Evolutionary conservation across 805 yeast genomes (phyloP).

Genomic region (Kodamaea fukazawae): DNA sequence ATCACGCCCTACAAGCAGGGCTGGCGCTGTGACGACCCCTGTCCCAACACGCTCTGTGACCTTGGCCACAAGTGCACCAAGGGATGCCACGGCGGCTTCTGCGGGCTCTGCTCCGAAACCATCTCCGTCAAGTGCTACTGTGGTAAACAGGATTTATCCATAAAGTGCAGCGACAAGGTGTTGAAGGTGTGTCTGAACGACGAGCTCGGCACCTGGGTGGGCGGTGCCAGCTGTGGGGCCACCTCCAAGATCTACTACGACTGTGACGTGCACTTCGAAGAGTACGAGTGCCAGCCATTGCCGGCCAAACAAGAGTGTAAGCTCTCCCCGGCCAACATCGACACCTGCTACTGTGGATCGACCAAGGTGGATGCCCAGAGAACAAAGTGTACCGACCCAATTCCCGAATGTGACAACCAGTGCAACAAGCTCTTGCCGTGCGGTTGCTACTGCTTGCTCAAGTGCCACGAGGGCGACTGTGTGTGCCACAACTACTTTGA

Average conservation of each 20-base stretch:
- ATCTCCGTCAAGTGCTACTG: constrained; percentile 67
- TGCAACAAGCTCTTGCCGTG: constrained; percentile 68
- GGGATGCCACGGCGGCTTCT: constrained; percentile 76
- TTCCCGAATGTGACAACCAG: constrained; percentile 66
- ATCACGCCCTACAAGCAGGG: constrained; percentile 65
- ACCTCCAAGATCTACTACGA: constrained; percentile 51
- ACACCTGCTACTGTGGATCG: constrained; percentile 80
- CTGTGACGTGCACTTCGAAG: constrained; percentile 63
- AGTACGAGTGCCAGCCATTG: constrained; percentile 51
- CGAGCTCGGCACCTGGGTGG: constrained; percentile 24
- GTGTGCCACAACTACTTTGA: constrained; percentile 56
- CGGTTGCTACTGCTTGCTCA: constrained; percentile 67
- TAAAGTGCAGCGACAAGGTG: constrained; percentile 44
- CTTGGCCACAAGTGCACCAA: constrained; percentile 65
- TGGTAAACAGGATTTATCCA: constrained; percentile 49
- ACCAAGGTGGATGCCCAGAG: constrained; percentile 48
- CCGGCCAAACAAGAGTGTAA: constrained; percentile 47
- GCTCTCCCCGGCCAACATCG: constrained; percentile 55
- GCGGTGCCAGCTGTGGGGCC: constrained; percentile 33
- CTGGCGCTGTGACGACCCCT: constrained; percentile 63
- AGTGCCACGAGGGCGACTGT: constrained; percentile 79
- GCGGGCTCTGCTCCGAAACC: constrained; percentile 65
- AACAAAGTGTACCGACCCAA: constrained; percentile 65
- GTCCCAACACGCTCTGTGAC: constrained; percentile 59
- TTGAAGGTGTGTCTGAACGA: constrained; percentile 30